Evolutionary conservation across 2,329 filamentous ascomycete genomes (phyloP).

Genomic region (Pseudogymnoascus sp.): DNA sequence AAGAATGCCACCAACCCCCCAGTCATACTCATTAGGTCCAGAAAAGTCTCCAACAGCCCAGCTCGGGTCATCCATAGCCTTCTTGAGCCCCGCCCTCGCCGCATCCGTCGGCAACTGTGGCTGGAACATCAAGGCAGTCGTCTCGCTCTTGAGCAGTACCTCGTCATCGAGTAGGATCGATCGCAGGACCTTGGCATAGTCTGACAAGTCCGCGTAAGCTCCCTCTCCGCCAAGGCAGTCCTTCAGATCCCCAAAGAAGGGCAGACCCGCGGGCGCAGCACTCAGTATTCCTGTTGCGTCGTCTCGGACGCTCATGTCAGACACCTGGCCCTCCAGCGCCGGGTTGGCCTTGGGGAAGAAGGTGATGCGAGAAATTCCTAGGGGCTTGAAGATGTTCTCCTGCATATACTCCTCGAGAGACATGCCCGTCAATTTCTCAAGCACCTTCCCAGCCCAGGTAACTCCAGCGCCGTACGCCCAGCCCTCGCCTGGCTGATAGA

Average conservation of each 20-base stretch:
- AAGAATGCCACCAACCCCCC: not conserved
- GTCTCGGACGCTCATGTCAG: not conserved
- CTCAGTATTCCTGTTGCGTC: not conserved
- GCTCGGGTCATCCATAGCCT: not conserved
- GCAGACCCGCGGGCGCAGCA: not conserved
- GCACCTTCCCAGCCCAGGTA: constrained; percentile 36
- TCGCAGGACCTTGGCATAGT: not conserved
- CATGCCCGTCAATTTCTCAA: constrained; percentile 9
- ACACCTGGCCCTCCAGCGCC: not conserved
- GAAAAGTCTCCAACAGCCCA: not conserved
- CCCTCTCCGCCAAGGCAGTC: not conserved
- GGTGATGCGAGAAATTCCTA: constrained; percentile 18
- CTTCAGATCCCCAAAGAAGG: not conserved
- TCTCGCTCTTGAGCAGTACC: not conserved
- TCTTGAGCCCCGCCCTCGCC: not conserved
- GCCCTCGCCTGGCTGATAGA: constrained; percentile 52
- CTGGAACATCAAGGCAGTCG: not conserved
- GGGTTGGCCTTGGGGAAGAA: constrained; percentile 28
- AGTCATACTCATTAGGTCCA: not conserved
- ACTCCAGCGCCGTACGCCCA: constrained; percentile 34
- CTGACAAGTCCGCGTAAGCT: not conserved
- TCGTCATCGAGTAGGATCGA: not conserved
- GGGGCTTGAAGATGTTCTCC: constrained; percentile 12
- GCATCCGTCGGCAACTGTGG: not conserved
- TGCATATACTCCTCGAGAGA: constrained; percentile 11